A percentile compares a stretch with the other conserved stretches of the same genome.
These are phyloP conservation scores for Diutina catenulata DNA, from an alignment of 1,139 yeast species.

Conservation along the genomic window DNA sequence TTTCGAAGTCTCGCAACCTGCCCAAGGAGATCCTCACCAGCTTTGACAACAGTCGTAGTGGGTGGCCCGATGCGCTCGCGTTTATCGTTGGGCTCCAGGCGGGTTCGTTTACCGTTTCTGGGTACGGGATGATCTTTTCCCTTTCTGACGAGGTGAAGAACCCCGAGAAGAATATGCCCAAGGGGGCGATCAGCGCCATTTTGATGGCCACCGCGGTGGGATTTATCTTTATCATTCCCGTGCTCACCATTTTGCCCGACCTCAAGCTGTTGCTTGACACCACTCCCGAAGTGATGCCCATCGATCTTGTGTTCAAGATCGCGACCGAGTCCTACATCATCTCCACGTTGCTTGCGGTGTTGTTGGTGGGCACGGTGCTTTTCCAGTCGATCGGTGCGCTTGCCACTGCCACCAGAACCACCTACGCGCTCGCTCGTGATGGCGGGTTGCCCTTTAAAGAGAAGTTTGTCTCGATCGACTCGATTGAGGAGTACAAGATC, in stretches of 20 bases:
- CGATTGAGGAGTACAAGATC: slow-evolving; percentile 41
- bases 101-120: slow-evolving; percentile 68
- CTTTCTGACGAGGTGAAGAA: slow-evolving; percentile 72
- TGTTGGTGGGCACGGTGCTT: slow-evolving; percentile 59
- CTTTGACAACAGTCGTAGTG: slow-evolving; percentile 55
- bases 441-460: slow-evolving; percentile 69
- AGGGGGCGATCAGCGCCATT: slow-evolving; percentile 60
- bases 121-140: slow-evolving; percentile 73
- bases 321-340: slow-evolving; percentile 60
- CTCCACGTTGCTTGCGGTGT: slow-evolving; percentile 52
- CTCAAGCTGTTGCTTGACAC: slow-evolving; percentile 40
- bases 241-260: slow-evolving; percentile 62
- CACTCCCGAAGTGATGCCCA: slow-evolving; percentile 56
- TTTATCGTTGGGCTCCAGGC: slow-evolving; percentile 69
- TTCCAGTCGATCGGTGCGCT: slow-evolving; percentile 74
- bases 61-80: slow-evolving; percentile 53
- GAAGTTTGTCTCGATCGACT: slow-evolving; percentile 55
- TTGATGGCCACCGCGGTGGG: slow-evolving; percentile 57
- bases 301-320: slow-evolving; percentile 53
- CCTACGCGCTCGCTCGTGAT: slow-evolving; percentile 82
- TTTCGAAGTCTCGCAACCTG: slow-evolving; percentile 50
- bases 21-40: slow-evolving; percentile 49
- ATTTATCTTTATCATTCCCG: slow-evolving; percentile 57
- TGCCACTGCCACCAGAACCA: slow-evolving; percentile 79
- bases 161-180: slow-evolving; percentile 70